Evolutionary conservation across 352 stramenopile genomes (phyloP).

Genomic region (Phytopythium sindhum): DNA sequence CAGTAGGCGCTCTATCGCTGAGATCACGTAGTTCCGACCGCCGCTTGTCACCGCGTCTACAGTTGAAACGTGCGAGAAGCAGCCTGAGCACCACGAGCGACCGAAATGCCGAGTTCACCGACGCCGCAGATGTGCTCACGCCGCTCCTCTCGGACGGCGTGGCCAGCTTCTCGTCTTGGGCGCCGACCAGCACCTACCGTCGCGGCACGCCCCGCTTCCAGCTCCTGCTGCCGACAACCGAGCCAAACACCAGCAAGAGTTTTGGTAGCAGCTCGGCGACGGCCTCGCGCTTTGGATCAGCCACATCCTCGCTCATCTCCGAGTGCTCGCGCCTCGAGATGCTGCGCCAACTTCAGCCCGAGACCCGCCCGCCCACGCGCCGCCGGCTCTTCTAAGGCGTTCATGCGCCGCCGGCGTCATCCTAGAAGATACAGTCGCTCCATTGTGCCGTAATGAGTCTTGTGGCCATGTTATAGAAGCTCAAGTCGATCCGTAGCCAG

Average conservation of each 20-base stretch:
- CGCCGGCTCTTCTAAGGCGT: conserved; percentile 1
- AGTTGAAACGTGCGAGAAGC: neutral
- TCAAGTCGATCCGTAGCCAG: too few species aligned
- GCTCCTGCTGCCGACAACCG: neutral
- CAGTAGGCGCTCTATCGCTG: neutral
- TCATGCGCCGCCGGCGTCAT: too few species aligned
- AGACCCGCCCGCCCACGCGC: neutral
- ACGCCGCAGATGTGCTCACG: neutral
- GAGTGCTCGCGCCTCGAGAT: neutral
- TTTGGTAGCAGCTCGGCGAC: neutral
- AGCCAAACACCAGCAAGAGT: neutral
- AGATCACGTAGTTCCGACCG: neutral
- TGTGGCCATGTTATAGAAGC: too few species aligned
- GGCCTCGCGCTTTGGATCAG: neutral
- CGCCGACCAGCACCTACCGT: neutral
- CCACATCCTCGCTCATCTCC: neutral
- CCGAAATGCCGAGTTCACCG: neutral
- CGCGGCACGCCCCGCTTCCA: neutral
- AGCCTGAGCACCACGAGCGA: neutral
- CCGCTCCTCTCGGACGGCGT: neutral
- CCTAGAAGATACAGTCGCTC: too few species aligned
- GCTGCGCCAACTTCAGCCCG: neutral
- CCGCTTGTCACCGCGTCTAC: neutral
- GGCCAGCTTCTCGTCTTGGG: neutral
- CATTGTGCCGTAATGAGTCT: too few species aligned